phyloP scores from a whole-genome alignment of 176 grass and related monocot species.

The Zoysia japonica region DNA sequence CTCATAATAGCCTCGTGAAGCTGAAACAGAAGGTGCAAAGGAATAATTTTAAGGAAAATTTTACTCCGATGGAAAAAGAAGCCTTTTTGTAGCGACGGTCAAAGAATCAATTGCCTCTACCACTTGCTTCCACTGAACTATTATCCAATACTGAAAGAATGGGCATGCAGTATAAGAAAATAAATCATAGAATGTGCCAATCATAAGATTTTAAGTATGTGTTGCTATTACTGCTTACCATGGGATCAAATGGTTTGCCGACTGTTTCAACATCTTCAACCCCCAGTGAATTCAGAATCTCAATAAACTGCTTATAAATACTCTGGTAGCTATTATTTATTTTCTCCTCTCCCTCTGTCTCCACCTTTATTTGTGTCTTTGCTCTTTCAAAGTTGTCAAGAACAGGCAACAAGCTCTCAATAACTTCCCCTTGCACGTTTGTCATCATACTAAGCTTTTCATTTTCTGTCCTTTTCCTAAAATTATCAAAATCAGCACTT shows the following conservation, averaged over 20 bases:
- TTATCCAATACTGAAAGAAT: conserved; percentile 4
- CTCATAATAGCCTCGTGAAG: conserved; percentile 96
- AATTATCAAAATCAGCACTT: conserved; percentile 94
- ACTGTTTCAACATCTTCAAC: conserved; percentile 84
- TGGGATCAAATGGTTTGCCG: conserved; percentile 84
- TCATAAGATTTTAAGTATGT: conserved; percentile 9
- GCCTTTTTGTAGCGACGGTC: background rate
- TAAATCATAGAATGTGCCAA: conserved; percentile 16
- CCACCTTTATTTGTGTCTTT: conserved; percentile 89
- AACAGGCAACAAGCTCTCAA: conserved; percentile 91
- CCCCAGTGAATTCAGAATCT: conserved; percentile 74
- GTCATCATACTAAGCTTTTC: conserved; percentile 88
- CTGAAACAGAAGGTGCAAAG: conserved; percentile 42
- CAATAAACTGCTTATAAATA: conserved; percentile 94
- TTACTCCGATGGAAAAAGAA: background rate
- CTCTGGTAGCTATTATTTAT: conserved; percentile 93
- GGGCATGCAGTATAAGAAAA: conserved; percentile 9
- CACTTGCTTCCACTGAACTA: conserved; percentile 7
- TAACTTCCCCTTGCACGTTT: conserved; percentile 89
- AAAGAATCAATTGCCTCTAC: background rate
- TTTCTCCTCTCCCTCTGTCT: conserved; percentile 80
- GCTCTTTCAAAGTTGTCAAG: conserved; percentile 98
- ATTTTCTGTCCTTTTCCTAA: conserved; percentile 88
- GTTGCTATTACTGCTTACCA: conserved; percentile 61
- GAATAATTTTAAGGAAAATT: conserved; percentile 3